Evolutionary conservation across 345 rosid species (phyloP), one percentile per base, ranked within the genome.

Genomic region (Iberis pinnata): DNA sequence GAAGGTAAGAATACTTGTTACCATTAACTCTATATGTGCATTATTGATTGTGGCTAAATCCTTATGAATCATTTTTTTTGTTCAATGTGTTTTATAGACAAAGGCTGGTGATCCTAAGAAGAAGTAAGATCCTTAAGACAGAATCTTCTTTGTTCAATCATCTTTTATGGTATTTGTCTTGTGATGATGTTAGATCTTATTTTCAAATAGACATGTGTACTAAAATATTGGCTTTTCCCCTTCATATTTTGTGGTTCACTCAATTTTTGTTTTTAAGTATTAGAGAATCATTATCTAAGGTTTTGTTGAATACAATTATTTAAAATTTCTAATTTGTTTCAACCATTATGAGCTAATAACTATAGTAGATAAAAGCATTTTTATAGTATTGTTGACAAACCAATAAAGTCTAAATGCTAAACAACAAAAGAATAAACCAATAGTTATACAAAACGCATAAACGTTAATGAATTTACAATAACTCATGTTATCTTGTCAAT

Each of bases 71-170:
- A 36, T 22, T 13, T 5, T 36, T n/a, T 35, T 32, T 35, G 18
- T 38, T 7, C 2, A 19, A 37, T 37, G 22, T 27, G 25, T 31
- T 9, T 1, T 69, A 61, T 82, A 92, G 98, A 76, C 93, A 12
- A 92, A 92, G 86, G 98, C 96, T 3, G 68, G 86, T 53, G 96
- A 92, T 40, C 88, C 96, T 25, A 88, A 80, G 93, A 87, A 81
- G 87, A 90, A 83, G 49, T 90, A 64, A 84, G 75, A 12, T 19
- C 45, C 10, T 46, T 9, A 9, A 61, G 41, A 33, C 64, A 46
- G 35, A 51, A 42, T 12, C 9, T 6, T 14, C n/a, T n/a, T n/a
- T n/a, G n/a, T n/a, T n/a, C 7, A 7, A 16, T 29, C 20, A 42
- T 49, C 50, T 24, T 49, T 52, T 44, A 58, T 58, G 64, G 10